Conservation (phyloP, 164 flowering plant genomes). For the Chimonanthus salicifolius region DNA sequence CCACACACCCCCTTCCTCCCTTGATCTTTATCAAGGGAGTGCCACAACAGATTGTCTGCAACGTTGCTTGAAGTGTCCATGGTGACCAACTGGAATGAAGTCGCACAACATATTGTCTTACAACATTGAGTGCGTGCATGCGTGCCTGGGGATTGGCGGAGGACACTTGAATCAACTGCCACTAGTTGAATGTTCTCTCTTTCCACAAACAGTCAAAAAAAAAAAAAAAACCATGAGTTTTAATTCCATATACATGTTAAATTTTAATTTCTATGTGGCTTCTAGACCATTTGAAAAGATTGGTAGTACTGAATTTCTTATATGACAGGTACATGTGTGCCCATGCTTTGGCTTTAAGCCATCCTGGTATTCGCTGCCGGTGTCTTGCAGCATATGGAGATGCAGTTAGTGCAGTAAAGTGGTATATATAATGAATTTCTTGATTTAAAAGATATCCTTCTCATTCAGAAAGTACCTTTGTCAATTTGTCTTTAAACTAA, state of each 20-base stretch:
- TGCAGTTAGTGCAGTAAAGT: constrained; percentile 98
- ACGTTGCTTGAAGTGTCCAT: too few species aligned
- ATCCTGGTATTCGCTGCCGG: constrained; percentile 98
- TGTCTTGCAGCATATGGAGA: constrained; percentile 99
- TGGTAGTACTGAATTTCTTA: neutral
- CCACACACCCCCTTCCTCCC: too few species aligned
- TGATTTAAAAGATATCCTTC: neutral
- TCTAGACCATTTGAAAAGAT: neutral
- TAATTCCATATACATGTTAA: too few species aligned
- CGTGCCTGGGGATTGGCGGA: too few species aligned
- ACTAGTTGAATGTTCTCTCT: neutral
- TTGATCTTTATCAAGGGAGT: too few species aligned
- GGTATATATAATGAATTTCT: constrained; percentile 29
- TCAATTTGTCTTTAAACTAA: neutral
- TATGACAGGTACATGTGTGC: constrained; percentile 85
- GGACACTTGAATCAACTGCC: neutral
- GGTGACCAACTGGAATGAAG: too few species aligned
- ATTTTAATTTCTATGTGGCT: neutral
- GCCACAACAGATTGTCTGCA: too few species aligned
- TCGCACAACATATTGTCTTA: too few species aligned
- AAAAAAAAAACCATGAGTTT: too few species aligned
- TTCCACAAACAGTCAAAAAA: too few species aligned
- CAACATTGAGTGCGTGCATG: too few species aligned
- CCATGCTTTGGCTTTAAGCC: constrained; percentile 90
- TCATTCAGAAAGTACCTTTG: too few species aligned